Evolutionary conservation across 2,329 filamentous ascomycete species (phyloP), one percentile per base, ranked within the genome.

Genomic region (Xylaria sp.): DNA sequence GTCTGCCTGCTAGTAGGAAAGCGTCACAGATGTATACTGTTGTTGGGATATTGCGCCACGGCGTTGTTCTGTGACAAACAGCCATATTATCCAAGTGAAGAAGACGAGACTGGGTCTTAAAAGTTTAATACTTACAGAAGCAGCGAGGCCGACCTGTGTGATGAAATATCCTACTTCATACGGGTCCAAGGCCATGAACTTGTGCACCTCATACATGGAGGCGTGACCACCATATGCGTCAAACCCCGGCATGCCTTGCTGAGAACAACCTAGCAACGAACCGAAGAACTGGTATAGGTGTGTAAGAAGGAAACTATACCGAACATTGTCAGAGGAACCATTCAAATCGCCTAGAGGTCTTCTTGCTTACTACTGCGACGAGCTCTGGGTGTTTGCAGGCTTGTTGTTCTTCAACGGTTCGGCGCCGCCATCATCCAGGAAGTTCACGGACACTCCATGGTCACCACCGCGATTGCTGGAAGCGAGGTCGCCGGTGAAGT

Each of bases 201-300:
- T 86, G 80, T 89, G 87, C 0, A 86, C 83, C 54, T 84, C 73
- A 78, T 85, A 86, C 82, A 85, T 83, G 71, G 81, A 84, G 0
- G 79, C 73, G 9, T 78, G 70, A 57, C 82, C 85, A 11, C 62
- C 69, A 77, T 89, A 90, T 34, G 80, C 77, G 32, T 83, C 81
- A 75, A 85, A 88, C 24, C 81, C 85, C 12, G 80, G 65, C 78
- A 80, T 82, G 62, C 84, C 84, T 76, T 85, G 83, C 74, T 78
- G 69, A 61, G 83, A 82, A 80, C 87, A 90, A 72, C 85, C 85
- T 48, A 89, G 82, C 24, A 90, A 82, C 27, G 80, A 80, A 59
- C 86, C 88, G 75, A 90, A 90, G 82, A 85, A 90, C 71, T 86
- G 78, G 79, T 90, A 90, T 45, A 90, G 80, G 74, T 90, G 88